Conservation (phyloP, 305 asterid genomes). For the Fraxinus paxiana region DNA sequence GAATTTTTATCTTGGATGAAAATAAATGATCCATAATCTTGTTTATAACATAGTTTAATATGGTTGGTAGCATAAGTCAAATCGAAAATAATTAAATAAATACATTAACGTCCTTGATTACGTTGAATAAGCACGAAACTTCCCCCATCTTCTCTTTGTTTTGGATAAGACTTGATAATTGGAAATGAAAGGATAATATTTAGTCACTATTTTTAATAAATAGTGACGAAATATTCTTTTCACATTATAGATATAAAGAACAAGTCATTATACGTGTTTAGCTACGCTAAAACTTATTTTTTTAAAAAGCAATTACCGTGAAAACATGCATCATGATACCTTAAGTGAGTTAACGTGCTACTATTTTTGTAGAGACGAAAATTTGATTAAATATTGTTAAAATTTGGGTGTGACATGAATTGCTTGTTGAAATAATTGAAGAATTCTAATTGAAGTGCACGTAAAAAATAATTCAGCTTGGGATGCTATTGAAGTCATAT, state of each 20-base stretch:
- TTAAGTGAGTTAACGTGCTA: too few relatives aligned
- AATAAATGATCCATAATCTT: background rate
- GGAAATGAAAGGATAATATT: background rate
- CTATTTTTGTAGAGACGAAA: too few relatives aligned
- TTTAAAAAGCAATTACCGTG: background rate
- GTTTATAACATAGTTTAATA: background rate
- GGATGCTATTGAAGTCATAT: too few relatives aligned
- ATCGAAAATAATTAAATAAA: background rate
- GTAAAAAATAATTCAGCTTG: too few relatives aligned
- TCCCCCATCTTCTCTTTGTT: background rate
- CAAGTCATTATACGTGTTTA: background rate
- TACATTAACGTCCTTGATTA: background rate
- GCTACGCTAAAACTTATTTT: background rate
- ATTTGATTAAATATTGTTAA: too few relatives aligned
- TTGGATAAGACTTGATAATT: background rate
- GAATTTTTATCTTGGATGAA: background rate
- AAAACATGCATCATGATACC: too few relatives aligned
- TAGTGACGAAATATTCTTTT: background rate
- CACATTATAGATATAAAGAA: background rate
- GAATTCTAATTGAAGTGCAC: too few relatives aligned
- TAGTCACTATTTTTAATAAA: background rate
- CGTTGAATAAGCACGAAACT: background rate
- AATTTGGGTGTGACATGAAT: too few relatives aligned
- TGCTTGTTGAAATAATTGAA: too few relatives aligned
- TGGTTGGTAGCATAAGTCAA: background rate